A percentile compares a stretch with the other conserved stretches of the same genome.
phyloP scores from a whole-genome alignment of 2,329 filamentous ascomycete genomes.

The Esteya vermicola region DNA sequence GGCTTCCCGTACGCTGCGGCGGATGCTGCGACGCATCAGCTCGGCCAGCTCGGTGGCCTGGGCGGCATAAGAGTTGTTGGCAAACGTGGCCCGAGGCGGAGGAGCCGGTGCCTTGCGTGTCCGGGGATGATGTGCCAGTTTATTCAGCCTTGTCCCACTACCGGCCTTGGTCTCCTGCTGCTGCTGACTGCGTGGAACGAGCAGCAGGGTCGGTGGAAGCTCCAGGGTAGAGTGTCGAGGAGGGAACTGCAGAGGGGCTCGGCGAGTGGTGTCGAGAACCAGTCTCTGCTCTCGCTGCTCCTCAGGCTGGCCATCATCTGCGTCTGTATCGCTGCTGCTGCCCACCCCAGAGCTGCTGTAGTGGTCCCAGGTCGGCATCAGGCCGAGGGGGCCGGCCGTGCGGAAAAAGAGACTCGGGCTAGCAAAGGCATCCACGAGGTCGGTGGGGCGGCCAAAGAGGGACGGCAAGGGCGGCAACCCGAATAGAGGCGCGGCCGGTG shows the following conservation, averaged over 20 bases:
- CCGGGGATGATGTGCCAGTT: neutral
- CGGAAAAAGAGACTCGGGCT: conserved; percentile 46
- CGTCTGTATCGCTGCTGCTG: conserved; percentile 3
- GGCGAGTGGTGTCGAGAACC: conserved; percentile 24
- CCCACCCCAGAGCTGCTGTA: too few species aligned
- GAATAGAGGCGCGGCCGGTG: conserved; percentile 18
- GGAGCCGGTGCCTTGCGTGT: neutral
- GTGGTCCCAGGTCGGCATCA: neutral
- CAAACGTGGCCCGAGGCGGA: conserved; percentile 6
- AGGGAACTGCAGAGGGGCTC: conserved; percentile 24
- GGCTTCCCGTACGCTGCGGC: too few species aligned
- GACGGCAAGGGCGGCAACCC: conserved; percentile 4
- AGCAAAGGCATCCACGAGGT: conserved; percentile 46
- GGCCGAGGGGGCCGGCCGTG: conserved; percentile 26
- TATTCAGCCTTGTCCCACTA: conserved; percentile 21
- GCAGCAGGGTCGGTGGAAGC: conserved; percentile 33
- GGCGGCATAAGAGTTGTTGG: conserved; percentile 26
- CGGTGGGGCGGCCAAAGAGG: conserved; percentile 33
- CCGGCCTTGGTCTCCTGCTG: too few species aligned
- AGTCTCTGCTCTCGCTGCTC: too few species aligned
- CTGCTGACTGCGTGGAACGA: too few species aligned
- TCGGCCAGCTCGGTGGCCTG: conserved; percentile 32
- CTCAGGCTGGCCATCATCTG: conserved; percentile 5
- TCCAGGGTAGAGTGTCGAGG: conserved; percentile 29
- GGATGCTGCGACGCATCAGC: conserved; percentile 34